Conservation (phyloP, 768 basidiomycete genomes). For the Brasilioporus rufonigricans region DNA sequence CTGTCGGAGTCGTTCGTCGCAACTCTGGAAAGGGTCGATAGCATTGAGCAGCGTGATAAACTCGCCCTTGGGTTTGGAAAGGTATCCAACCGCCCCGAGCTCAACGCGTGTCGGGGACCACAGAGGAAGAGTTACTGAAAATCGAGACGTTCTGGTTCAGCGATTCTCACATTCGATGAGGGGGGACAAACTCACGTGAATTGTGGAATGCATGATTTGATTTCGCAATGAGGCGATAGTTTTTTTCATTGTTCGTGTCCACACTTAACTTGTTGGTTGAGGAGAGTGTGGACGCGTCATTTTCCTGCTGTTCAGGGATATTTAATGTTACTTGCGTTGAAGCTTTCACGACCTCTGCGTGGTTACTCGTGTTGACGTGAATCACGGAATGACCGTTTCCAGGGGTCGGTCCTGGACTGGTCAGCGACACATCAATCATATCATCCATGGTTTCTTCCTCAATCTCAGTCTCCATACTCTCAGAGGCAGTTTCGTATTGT, state of each 20-base stretch:
- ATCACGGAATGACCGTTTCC: not conserved
- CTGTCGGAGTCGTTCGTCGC: conserved; percentile 39
- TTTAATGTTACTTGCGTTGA: not conserved
- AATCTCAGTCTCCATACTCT: conserved; percentile 21
- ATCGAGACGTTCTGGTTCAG: not conserved
- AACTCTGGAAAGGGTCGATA: conserved; percentile 48
- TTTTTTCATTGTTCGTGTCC: conserved; percentile 55
- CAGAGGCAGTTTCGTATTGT: conserved; percentile 27
- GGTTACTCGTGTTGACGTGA: conserved; percentile 5
- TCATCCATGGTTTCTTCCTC: conserved; percentile 9
- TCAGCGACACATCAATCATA: conserved; percentile 18
- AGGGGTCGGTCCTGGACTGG: conserved; percentile 12
- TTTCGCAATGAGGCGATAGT: conserved; percentile 55
- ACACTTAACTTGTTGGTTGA: conserved; percentile 38
- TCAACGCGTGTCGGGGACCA: conserved; percentile 66
- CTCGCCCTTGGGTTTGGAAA: conserved; percentile 60
- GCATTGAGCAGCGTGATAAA: conserved; percentile 77
- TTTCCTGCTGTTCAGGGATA: not conserved
- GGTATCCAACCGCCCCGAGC: conserved; percentile 75
- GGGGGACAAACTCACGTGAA: conserved; percentile 45
- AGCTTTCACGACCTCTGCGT: too few relatives aligned
- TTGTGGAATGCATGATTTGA: conserved; percentile 68
- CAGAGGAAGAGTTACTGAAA: conserved; percentile 58
- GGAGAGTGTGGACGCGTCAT: conserved; percentile 25
- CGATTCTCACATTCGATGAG: not conserved